These are phyloP conservation scores for Beauveria rudraprayagi DNA, from an alignment of 2,329 filamentous ascomycete genomes.

Conservation along the genomic window DNA sequence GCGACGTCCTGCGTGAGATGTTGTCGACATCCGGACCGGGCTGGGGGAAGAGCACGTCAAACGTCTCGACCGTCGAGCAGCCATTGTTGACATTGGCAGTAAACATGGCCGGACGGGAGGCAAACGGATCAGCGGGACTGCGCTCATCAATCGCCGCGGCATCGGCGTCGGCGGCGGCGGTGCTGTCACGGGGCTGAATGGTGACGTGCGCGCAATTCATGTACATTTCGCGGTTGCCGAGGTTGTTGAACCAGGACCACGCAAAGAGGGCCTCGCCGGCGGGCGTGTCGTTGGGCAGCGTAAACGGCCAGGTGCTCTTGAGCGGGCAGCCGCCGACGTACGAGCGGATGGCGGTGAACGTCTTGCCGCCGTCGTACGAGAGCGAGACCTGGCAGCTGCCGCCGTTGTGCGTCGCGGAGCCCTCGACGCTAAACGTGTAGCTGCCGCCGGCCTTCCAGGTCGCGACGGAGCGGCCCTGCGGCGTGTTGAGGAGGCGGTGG, in stretches of 20 bases:
- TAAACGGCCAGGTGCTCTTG: slow-evolving; percentile 49
- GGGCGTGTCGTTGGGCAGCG: slow-evolving; percentile 52
- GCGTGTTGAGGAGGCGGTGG: slow-evolving; percentile 34
- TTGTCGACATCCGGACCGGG: slow-evolving; percentile 42
- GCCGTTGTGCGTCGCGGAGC: slow-evolving; percentile 52
- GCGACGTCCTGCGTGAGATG: slow-evolving; percentile 3
- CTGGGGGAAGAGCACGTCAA: slow-evolving; percentile 51
- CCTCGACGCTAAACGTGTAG: slow-evolving; percentile 52
- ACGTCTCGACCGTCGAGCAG: slow-evolving; percentile 45
- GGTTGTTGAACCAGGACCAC: slow-evolving; percentile 68
- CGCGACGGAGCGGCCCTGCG: slow-evolving; percentile 42
- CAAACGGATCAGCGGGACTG: slow-evolving; percentile 8
- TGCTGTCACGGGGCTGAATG: background rate
- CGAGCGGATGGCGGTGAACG: slow-evolving; percentile 54
- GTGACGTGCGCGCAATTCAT: slow-evolving; percentile 64
- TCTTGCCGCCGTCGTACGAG: slow-evolving; percentile 59
- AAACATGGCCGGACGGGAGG: slow-evolving; percentile 47
- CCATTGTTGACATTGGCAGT: slow-evolving; percentile 52
- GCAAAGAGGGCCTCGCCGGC: slow-evolving; percentile 40
- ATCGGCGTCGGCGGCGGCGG: background rate
- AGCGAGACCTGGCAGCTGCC: slow-evolving; percentile 65
- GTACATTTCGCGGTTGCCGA: slow-evolving; percentile 70
- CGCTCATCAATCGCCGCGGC: background rate
- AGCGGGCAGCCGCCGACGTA: slow-evolving; percentile 40
- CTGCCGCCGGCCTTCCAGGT: slow-evolving; percentile 50